These are phyloP conservation scores for Nosema muscidifuracis DNA, from an alignment of 371 early-diverging fungal genomes.

Conservation along the genomic window DNA sequence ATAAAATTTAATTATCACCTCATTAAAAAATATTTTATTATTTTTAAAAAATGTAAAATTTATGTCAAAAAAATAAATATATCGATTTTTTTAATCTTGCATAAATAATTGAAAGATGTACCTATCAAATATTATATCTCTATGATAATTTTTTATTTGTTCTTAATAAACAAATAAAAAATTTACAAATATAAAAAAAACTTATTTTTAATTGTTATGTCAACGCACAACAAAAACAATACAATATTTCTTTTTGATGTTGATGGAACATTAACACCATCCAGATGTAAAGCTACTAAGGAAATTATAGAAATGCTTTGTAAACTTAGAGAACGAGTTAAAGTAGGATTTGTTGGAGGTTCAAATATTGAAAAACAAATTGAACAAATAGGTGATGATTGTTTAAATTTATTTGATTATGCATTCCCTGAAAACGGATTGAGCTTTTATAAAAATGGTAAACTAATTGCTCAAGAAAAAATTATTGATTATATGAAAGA, in stretches of 20 bases:
- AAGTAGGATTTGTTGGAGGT: slow-evolving; percentile 96
- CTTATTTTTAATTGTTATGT: not conserved
- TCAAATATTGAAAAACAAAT: slow-evolving; percentile 87
- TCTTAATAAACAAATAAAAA: slow-evolving; percentile 5
- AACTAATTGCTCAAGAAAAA: slow-evolving; percentile 66
- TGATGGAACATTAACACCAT: slow-evolving; percentile 95
- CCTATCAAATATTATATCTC: too few relatives aligned
- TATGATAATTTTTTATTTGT: not conserved
- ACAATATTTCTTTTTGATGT: slow-evolving; percentile 83
- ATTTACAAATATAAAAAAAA: slow-evolving; percentile 18
- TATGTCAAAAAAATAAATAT: too few relatives aligned
- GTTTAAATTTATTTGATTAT: slow-evolving; percentile 83
- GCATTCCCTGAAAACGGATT: slow-evolving; percentile 97
- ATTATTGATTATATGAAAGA: slow-evolving; percentile 88
- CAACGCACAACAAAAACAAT: slow-evolving; percentile 25
- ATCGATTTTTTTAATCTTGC: too few relatives aligned
- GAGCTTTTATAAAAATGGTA: slow-evolving; percentile 77
- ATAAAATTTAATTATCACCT: too few relatives aligned
- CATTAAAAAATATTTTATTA: too few relatives aligned
- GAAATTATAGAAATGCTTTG: slow-evolving; percentile 74
- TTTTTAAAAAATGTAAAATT: too few relatives aligned
- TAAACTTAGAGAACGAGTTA: slow-evolving; percentile 75
- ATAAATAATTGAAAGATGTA: too few relatives aligned
- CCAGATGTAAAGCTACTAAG: slow-evolving; percentile 65
- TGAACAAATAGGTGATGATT: slow-evolving; percentile 85